A percentile compares a stretch with the other conserved stretches of the same genome.
Conservation (phyloP, 139 green algal species). For the Coelastrella sp. region DNA sequence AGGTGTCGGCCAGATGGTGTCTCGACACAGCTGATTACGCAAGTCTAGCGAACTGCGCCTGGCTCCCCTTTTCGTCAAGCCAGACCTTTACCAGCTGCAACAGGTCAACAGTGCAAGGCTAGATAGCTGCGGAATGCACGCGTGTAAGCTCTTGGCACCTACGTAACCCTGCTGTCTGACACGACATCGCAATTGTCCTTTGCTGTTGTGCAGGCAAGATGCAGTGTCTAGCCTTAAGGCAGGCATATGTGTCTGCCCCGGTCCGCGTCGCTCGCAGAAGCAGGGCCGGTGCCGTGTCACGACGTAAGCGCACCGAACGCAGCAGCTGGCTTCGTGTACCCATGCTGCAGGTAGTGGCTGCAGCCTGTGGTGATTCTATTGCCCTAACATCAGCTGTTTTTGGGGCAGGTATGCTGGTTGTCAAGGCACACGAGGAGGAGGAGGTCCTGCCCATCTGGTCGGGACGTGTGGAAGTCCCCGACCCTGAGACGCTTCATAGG, state of each 20-base stretch:
- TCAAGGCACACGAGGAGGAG: slow-evolving; percentile 35
- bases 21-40: too few relatives aligned
- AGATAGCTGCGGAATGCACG: too few relatives aligned
- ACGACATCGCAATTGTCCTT: too few relatives aligned
- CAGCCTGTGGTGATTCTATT: background rate
- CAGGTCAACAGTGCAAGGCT: too few relatives aligned
- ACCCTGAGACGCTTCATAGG: slow-evolving; percentile 12
- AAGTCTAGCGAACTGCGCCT: too few relatives aligned
- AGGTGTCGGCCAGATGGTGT: too few relatives aligned
- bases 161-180: background rate
- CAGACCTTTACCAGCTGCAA: too few relatives aligned
- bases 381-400: background rate
- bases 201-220: background rate
- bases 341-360: too few relatives aligned
- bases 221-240: slow-evolving; percentile 13
- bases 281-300: background rate
- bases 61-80: too few relatives aligned
- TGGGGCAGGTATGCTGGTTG: slow-evolving; percentile 16
- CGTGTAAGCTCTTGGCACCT: background rate
- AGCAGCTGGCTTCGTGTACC: too few relatives aligned
- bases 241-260: background rate
- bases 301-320: slow-evolving; percentile 8
- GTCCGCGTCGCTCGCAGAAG: background rate
- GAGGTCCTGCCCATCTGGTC: slow-evolving; percentile 34
- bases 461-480: background rate